These are phyloP conservation scores for Chlorella variabilis DNA, from an alignment of 163 green algal genomes.

Conservation along the genomic window DNA sequence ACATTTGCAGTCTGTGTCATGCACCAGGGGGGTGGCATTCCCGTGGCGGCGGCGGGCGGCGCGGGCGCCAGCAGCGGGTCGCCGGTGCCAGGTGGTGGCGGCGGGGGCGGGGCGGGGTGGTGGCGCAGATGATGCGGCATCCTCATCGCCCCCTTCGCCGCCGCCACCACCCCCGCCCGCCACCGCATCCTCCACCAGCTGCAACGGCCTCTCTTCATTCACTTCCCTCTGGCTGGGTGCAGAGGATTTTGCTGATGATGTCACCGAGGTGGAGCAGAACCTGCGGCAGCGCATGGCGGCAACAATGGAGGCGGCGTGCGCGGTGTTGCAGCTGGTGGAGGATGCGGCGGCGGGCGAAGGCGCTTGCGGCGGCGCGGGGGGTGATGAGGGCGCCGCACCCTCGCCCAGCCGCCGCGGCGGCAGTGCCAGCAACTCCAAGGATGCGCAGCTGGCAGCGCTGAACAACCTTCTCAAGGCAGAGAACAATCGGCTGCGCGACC, in stretches of 20 bases:
- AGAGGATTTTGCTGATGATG: constrained; percentile 35
- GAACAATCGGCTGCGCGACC: constrained; percentile 47
- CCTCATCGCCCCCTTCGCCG: too few species aligned
- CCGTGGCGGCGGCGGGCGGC: not conserved
- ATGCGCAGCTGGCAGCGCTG: constrained; percentile 37
- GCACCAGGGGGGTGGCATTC: not conserved
- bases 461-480: constrained; percentile 49
- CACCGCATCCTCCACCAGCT: too few species aligned
- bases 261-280: constrained; percentile 9
- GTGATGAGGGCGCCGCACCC: not conserved
- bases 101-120: not conserved
- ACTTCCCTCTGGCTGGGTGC: not conserved
- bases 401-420: not conserved
- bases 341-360: not conserved
- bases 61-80: not conserved
- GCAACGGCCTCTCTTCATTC: too few species aligned
- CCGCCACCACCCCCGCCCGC: too few species aligned
- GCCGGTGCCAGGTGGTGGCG: not conserved
- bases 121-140: not conserved
- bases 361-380: not conserved
- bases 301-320: constrained; percentile 30
- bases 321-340: constrained; percentile 30
- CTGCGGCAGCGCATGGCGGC: constrained; percentile 40
- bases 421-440: constrained; percentile 11
- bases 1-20: too few species aligned